Percentiles rank a stretch among this genome's conserved stretches.
These are phyloP conservation scores for Cladosporium sp. DNA, from an alignment of 2,329 filamentous ascomycete genomes.

Conservation along the genomic window DNA sequence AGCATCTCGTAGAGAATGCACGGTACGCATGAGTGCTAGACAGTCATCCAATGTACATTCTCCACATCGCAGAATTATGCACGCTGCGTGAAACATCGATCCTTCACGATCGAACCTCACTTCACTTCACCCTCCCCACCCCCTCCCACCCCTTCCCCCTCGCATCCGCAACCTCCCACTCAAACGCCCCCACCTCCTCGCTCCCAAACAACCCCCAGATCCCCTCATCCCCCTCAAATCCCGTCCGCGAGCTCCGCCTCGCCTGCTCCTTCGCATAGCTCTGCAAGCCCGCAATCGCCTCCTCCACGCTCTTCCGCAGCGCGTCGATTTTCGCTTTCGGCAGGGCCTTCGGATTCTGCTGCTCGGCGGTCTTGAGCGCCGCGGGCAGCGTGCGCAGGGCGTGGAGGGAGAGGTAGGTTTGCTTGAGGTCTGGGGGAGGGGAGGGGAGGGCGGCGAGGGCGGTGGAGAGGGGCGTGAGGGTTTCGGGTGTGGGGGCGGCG, in stretches of 20 bases:
- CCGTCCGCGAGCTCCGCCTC: conserved; percentile 7
- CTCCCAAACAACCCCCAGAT: conserved; percentile 13
- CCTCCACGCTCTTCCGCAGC: conserved; percentile 18
- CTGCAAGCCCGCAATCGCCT: conserved; percentile 19
- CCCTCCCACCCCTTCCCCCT: conserved; percentile 28
- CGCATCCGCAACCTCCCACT: conserved; percentile 16
- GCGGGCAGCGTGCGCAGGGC: conserved; percentile 19
- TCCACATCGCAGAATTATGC: too few relatives aligned
- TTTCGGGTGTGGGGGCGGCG: conserved; percentile 13
- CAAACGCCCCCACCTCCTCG: conserved; percentile 17
- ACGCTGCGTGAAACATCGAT: too few relatives aligned
- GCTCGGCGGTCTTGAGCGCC: conserved; percentile 13
- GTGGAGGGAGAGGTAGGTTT: conserved; percentile 22
- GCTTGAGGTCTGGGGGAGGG: conserved; percentile 15
- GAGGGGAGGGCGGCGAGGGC: not conserved
- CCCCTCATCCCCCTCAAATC: conserved; percentile 3
- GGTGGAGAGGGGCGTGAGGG: conserved; percentile 8
- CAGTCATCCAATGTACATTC: too few relatives aligned
- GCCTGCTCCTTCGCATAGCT: conserved; percentile 19
- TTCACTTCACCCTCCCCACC: conserved; percentile 17
- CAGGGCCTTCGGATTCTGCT: conserved; percentile 9
- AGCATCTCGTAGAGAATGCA: too few relatives aligned
- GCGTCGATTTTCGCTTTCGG: conserved; percentile 10
- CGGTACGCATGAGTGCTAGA: too few relatives aligned
- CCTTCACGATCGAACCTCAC: too few relatives aligned